phyloP scores from a whole-genome alignment of 1,284 basidiomycete species.

The Apiotrichum mycotoxinovorans region DNA sequence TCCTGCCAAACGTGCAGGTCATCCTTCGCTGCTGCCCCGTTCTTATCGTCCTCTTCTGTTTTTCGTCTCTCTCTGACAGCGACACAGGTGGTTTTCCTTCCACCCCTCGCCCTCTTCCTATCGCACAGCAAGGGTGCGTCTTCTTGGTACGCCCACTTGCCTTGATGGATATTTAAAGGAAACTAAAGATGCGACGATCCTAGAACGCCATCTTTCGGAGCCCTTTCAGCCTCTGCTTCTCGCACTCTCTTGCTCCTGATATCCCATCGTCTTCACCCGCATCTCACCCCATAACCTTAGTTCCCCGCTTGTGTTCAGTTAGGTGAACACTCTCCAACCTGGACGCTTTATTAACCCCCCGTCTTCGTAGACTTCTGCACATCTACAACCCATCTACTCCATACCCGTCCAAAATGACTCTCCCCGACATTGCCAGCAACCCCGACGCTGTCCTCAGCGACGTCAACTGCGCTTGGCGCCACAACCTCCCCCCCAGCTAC shows the following conservation, averaged over 20 bases:
- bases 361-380: not conserved
- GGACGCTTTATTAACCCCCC: not conserved
- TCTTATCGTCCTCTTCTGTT: too few relatives aligned
- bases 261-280: not conserved
- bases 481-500: slow-evolving; percentile 15
- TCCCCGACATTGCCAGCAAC: slow-evolving; percentile 17
- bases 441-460: slow-evolving; percentile 19
- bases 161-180: too few relatives aligned
- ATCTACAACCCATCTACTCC: not conserved
- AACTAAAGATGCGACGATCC: too few relatives aligned
- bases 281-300: not conserved
- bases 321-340: not conserved
- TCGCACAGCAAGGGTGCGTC: too few relatives aligned
- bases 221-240: too few relatives aligned
- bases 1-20: too few relatives aligned
- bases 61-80: too few relatives aligned
- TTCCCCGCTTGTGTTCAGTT: not conserved
- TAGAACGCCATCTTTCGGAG: not conserved
- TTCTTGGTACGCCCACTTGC: too few relatives aligned
- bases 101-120: too few relatives aligned
- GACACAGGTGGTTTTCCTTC: too few relatives aligned
- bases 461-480: slow-evolving; percentile 14
- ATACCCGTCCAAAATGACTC: not conserved
- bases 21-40: too few relatives aligned
- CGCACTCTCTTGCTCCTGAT: not conserved